Evolutionary conservation across 352 stramenopile genomes (phyloP), one percentile per base, ranked within the genome.

Genomic region (Globisporangium cylindrosporum): DNA sequence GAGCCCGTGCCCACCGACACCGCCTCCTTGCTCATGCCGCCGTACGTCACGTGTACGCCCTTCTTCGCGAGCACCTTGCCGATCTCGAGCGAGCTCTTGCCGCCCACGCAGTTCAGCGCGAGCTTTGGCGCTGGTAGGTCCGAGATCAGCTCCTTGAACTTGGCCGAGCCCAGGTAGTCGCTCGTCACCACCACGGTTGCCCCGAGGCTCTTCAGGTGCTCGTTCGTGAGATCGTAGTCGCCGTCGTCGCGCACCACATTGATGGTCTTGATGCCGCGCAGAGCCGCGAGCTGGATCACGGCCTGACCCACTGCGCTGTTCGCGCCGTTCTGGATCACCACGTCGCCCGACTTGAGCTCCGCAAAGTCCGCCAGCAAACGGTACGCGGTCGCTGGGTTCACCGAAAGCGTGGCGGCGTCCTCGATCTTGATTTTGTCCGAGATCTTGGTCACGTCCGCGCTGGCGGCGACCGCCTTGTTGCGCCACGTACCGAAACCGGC

Each of bases 271-370:
- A 97, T 89, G 66, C 89, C 89, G 54, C 89, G 89, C 62, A 93
- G 73, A 49, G 80, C 80, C n/a, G 89, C 89, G 68, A 97, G 73
- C 73, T 97, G 91, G 67, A 97, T 90, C 46, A 97, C 87, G 1
- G 91, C 88, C 73, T 94, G 77, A 62, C 91, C 91, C 25, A 97
- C 90, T 14, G 89, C 75, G 67, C 83, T 94, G 77, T 95, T 96
- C 32, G 91, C 90, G 41, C 79, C 91, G 76, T 97, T 97, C 77
- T 97, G 91, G 70, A 97, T 97, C 55, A 97, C 63, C 32, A 92
- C 82, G 72, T 97, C 91, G 62, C 91, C 90, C 68, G 77, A 76
- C 62, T 77, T 73, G 57, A 97, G 82, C 63, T 73, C 73, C 43
- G 76, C 75, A 72, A 97, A 97, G 78, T 97, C 91, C 4, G 78